phyloP scores from a whole-genome alignment of 371 early-diverging fungal species.

The Mortierella sp. region DNA sequence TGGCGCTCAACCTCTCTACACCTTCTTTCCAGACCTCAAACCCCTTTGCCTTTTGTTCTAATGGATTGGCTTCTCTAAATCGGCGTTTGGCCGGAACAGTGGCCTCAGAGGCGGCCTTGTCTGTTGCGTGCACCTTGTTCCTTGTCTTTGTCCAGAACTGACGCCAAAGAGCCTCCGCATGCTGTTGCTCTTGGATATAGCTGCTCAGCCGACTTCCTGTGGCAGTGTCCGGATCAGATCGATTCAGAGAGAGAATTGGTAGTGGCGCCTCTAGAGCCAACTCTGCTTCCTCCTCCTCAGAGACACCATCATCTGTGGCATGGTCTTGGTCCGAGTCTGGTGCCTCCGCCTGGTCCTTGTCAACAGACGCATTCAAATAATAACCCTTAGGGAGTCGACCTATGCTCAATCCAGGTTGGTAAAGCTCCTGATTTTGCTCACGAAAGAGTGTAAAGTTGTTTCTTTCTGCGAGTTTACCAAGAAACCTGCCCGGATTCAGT shows the following conservation, averaged over 20 bases:
- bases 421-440: neutral
- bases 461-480: constrained; percentile 10
- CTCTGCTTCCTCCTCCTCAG: constrained; percentile 31
- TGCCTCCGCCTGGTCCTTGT: constrained; percentile 19
- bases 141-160: too few relatives aligned
- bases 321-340: constrained; percentile 41
- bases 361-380: constrained; percentile 19
- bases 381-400: constrained; percentile 18
- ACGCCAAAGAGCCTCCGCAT: too few relatives aligned
- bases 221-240: too few relatives aligned
- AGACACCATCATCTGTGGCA: constrained; percentile 24
- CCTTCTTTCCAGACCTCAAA: constrained; percentile 20
- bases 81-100: constrained; percentile 6
- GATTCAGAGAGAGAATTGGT: neutral
- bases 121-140: too few relatives aligned
- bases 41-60: neutral
- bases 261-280: constrained; percentile 12
- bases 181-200: too few relatives aligned
- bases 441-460: neutral
- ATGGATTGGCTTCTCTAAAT: constrained; percentile 13
- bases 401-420: neutral
- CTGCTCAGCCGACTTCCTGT: too few relatives aligned
- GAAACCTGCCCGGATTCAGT: constrained; percentile 11
- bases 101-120: too few relatives aligned
- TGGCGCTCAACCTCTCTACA: constrained; percentile 13